Base-by-base conservation (phyloP, 495 filamentous ascomycete genomes). In the Eremomyces bilateralis region DNA sequence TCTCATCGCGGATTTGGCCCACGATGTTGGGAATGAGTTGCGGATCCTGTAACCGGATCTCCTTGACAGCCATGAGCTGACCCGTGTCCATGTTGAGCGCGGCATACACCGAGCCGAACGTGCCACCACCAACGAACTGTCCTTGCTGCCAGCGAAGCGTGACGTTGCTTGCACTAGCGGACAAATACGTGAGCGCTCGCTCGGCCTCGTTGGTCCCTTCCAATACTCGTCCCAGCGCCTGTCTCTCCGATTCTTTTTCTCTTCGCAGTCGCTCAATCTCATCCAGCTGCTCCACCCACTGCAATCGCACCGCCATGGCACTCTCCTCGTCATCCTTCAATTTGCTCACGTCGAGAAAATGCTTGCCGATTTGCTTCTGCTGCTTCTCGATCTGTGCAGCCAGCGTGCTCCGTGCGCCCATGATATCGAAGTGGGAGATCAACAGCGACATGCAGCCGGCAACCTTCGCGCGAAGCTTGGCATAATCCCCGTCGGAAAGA, bases 371-470 rank as follows among this genome's bases (percentile, higher is more conserved):
- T 47, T 93, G 83, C 48, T 80, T 64, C 29, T 80, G 67, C 43
- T 77, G 73, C 48, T 78, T 80, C 57, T 95, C 88, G 6, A 80
- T 73, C 51, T 93, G 81, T 12, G 88, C 88, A 1, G 88, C 88
- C 33, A 93, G 64, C 10, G 72, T 93, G 16, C 81, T 91, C 44
- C 84, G 66, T 32, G 88, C 88, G 30, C 90, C 88, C 78, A 97
- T 90, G 50, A 97, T 94, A 58, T 97, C 88, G 44, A 97, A 95
- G 50, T 97, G 88, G 4, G 83, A 93, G 41, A 97, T 94, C 18
- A 97, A 66, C 20, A 97, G 67, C 10, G 82, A 83, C 90, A 97
- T 97, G 49, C 88, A 97, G 1, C 85, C 88, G 22, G 83, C 80
- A 13, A 95, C 88, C 53, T 94, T 95, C 15, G 70, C 63, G 29